Evolutionary conservation across 2,329 filamentous ascomycete genomes (phyloP), one percentile per base, ranked within the genome.

Genomic region (Albophoma yamanashiensis): DNA sequence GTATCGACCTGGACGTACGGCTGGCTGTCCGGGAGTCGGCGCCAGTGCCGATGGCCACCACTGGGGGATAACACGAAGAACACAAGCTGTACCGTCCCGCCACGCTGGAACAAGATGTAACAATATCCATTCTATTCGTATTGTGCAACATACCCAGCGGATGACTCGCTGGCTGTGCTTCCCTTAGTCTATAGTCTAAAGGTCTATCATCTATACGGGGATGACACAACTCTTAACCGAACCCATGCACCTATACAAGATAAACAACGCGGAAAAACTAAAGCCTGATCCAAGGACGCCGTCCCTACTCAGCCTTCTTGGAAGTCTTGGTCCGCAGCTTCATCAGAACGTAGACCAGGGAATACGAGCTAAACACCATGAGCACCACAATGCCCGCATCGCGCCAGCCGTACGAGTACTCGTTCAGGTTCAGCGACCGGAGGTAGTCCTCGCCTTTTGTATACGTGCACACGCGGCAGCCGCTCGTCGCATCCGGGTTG

Each of bases 331-430:
- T 79, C 27, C 78, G 69, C 50, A 80, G 69, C 70, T 79, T 79
- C 78, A 80, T 80, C 58, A 80, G 67, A 2, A 65, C 60, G 60
- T 75, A 78, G 8, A 80, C 78, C 57, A 79, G 53, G 0, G 67
- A 68, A 58, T 87, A 88, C 1, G 78, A 81, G 59, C 77, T 80
- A 45, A 83, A 61, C 1, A 75, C 79, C 64, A 87, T 86, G 6
- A 83, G 72, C 1, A 79, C 80, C 3, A 81, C 78, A 56, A 88
- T 84, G 0, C 68, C 87, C 0, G 83, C 82, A 70, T 89, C 78
- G 56, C 87, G 78, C 87, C 87, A 90, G 0, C 84, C 86, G 64
- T 84, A 85, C 62, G 78, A 82, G 64, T 88, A 83, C 4, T 83
- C 77, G 1, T 76, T 75, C 9, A 89, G 65, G 67, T 89, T 87